phyloP scores from a whole-genome alignment of 768 basidiomycete genomes.

The Xanthoconium stramineum region DNA sequence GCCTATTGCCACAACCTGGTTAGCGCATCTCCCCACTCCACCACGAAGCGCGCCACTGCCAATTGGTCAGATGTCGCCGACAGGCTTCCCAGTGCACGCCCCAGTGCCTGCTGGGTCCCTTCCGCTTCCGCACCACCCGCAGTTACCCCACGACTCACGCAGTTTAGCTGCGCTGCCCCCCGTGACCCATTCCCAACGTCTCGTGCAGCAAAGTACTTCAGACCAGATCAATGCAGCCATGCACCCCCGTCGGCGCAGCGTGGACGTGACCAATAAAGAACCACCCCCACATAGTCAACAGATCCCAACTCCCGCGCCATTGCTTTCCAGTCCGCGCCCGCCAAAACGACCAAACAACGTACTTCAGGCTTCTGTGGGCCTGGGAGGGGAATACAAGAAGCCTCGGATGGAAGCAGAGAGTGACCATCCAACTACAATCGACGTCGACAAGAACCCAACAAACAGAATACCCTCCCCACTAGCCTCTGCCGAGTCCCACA shows the following conservation, averaged over 20 bases:
- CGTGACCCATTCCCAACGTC: background rate
- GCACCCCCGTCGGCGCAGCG: background rate
- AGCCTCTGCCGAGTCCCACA: background rate
- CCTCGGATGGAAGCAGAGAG: conserved; percentile 14
- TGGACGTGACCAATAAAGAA: conserved; percentile 1
- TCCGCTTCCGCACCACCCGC: conserved; percentile 4
- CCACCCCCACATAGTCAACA: background rate
- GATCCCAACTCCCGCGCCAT: background rate
- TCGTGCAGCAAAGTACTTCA: background rate
- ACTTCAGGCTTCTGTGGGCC: conserved; percentile 1
- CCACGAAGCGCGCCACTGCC: conserved; percentile 10
- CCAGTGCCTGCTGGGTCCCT: conserved; percentile 7
- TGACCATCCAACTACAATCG: background rate
- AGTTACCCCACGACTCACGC: background rate
- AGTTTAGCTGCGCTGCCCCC: conserved; percentile 1
- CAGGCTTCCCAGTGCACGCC: conserved; percentile 10
- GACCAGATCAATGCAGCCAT: conserved; percentile 1
- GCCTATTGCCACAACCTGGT: conserved; percentile 15
- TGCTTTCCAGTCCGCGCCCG: background rate
- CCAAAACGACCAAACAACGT: conserved; percentile 20
- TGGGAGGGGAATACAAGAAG: conserved; percentile 18
- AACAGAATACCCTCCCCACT: background rate
- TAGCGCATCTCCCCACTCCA: conserved; percentile 21
- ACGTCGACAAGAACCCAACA: background rate
- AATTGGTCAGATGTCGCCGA: conserved; percentile 7